These are phyloP conservation scores for Sporothrix brunneoviolacea DNA, from an alignment of 2,329 filamentous ascomycete genomes.

Conservation along the genomic window DNA sequence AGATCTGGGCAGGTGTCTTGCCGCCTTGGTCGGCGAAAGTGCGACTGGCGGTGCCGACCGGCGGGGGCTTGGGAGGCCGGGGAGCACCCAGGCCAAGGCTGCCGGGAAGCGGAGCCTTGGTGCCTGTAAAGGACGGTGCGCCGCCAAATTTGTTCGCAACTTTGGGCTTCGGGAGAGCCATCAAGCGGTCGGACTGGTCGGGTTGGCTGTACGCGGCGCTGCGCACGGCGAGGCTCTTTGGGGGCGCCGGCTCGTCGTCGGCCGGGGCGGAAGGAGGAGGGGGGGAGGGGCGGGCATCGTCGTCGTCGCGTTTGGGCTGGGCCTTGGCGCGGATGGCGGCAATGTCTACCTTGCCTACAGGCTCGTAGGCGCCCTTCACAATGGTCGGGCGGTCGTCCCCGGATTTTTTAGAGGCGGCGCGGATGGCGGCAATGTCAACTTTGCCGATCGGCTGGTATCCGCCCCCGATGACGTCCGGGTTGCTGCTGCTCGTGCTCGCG, in stretches of 20 bases:
- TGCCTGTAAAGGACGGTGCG: slow-evolving; percentile 65
- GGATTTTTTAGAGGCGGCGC: slow-evolving; percentile 62
- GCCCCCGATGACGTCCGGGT: slow-evolving; percentile 67
- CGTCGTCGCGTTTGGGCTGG: slow-evolving; percentile 11
- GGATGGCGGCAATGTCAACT: slow-evolving; percentile 91
- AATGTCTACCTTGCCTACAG: slow-evolving; percentile 94
- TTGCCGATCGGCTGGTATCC: slow-evolving; percentile 92
- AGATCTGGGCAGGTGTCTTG: slow-evolving; percentile 93
- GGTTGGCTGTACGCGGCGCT: slow-evolving; percentile 62
- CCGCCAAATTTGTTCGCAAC: slow-evolving; percentile 82
- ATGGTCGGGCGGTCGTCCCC: slow-evolving; percentile 74
- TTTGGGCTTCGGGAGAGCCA: slow-evolving; percentile 87
- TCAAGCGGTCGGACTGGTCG: slow-evolving; percentile 67
- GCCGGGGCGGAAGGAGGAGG: slow-evolving; percentile 3
- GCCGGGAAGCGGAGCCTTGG: slow-evolving; percentile 75
- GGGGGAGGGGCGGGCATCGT: not conserved
- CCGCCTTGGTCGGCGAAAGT: slow-evolving; percentile 93
- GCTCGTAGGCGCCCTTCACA: slow-evolving; percentile 91
- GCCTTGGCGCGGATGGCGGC: slow-evolving; percentile 67
- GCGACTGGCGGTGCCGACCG: slow-evolving; percentile 74
- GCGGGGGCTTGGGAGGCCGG: slow-evolving; percentile 50
- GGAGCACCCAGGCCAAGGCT: slow-evolving; percentile 59
- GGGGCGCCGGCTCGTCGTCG: slow-evolving; percentile 29
- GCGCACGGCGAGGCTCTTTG: slow-evolving; percentile 66
- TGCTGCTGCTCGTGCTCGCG: slow-evolving; percentile 34